A percentile compares a stretch with the other conserved stretches of the same genome.
Conservation (phyloP, 2,329 filamentous ascomycete species). For the Paraphoma sp. region DNA sequence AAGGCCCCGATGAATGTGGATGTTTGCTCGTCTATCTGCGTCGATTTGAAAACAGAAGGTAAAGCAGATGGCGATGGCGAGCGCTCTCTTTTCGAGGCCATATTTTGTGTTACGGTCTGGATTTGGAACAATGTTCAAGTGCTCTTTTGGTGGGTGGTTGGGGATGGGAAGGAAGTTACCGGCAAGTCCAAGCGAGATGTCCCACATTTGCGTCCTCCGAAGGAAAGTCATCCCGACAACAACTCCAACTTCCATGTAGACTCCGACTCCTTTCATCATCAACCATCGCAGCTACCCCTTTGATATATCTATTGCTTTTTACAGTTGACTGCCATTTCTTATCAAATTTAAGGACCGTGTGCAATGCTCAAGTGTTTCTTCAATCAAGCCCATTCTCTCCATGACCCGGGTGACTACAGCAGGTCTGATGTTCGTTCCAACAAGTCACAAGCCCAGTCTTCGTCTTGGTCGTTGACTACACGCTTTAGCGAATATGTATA, state of each 20-base stretch:
- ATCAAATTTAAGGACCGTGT: neutral
- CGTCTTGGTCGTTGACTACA: no score
- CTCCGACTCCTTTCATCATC: neutral
- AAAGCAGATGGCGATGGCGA: constrained; percentile 18
- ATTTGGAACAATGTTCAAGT: constrained; percentile 2
- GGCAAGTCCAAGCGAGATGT: constrained; percentile 18
- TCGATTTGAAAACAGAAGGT: constrained; percentile 52
- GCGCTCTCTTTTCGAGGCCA: constrained; percentile 41
- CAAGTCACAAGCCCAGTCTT: neutral
- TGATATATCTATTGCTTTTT: neutral
- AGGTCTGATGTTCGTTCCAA: neutral
- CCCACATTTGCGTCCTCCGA: constrained; percentile 3
- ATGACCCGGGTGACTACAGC: neutral
- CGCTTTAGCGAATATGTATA: no score
- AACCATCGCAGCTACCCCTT: neutral
- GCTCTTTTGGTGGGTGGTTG: constrained; percentile 1
- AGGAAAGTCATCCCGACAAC: constrained; percentile 14
- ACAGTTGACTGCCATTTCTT: neutral
- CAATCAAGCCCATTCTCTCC: neutral
- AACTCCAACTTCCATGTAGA: neutral
- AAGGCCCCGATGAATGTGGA: constrained; percentile 60
- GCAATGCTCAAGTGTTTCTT: no score
- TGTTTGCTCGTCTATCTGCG: constrained; percentile 56
- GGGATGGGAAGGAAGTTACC: constrained; percentile 2
- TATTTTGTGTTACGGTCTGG: constrained; percentile 12